Base-by-base conservation (phyloP, 805 yeast genomes). In the Lachancea waltii region DNA sequence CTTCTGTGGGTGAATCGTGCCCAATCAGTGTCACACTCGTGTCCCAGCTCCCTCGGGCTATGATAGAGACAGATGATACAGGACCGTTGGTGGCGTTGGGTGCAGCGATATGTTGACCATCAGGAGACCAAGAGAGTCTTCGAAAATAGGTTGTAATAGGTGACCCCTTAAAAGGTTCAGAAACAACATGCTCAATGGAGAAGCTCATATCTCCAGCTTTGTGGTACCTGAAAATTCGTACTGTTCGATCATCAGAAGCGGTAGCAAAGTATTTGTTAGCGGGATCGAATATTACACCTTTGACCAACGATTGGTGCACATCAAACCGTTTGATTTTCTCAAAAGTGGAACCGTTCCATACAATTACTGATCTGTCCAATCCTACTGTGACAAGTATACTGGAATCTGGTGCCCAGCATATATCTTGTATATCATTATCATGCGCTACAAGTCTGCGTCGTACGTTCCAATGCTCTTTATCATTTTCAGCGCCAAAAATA, bases 181-280 rank as follows among this genome's bases (percentile, higher is more conserved):
- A 65, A 2, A 92, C 80, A 4, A 85, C 75, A 39, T 82, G 80
- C 56, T 92, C 99, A 48, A 90, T 75, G 24, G 87, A 81, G 54
- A 92, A 90, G 32, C 89, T 81, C 53, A 84, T 70, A 44, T 82
- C 94, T 4, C 60, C 60, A 4, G 82, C 75, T 41, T 79, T 77
- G 49, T 86, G 86, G 58, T 89, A 92, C 41, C 97, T 70, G 56
- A 90, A 85, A 19, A 92, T 77, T 42, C 95, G 73, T 34, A 90
- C 79, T 0, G 96, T 82, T 53, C 98, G 70, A 62, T 92, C 99
- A 62, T 92, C 99, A 1, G 95, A 84, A 16, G 94, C 89, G 0
- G 99, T 90, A 6, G 95, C 97, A 65, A 92, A 92, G 60, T 86
- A 92, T 63, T 92, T 92, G 60, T 87, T 87, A 3, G 98, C 98